A percentile compares a stretch with the other conserved stretches of the same genome.
These are phyloP conservation scores for Thielaviopsis euricoi DNA, from an alignment of 2,329 filamentous ascomycete species.

Conservation along the genomic window DNA sequence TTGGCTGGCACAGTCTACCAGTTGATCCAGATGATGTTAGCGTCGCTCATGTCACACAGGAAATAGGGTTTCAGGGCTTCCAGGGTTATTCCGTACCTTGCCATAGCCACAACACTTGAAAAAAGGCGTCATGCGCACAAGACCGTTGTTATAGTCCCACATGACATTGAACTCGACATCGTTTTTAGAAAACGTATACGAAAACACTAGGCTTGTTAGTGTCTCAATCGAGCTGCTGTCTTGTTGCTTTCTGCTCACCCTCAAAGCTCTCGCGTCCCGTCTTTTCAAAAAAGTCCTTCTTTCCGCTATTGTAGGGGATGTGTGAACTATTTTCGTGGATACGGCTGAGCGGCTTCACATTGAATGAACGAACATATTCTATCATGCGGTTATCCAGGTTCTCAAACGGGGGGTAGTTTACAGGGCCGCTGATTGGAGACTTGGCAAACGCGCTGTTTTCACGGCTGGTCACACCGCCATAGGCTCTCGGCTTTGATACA, in stretches of 20 bases:
- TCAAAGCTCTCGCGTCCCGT: conserved; percentile 81
- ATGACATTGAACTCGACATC: conserved; percentile 59
- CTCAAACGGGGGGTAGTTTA: conserved; percentile 64
- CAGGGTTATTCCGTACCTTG: conserved; percentile 44
- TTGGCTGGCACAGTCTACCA: conserved; percentile 71
- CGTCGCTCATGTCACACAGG: neutral
- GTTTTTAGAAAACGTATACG: conserved; percentile 65
- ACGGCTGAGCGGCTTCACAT: conserved; percentile 47
- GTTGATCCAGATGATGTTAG: neutral
- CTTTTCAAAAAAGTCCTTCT: conserved; percentile 74
- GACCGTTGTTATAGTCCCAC: conserved; percentile 94
- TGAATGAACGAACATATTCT: conserved; percentile 43
- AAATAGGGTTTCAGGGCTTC: neutral
- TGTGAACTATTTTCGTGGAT: conserved; percentile 50
- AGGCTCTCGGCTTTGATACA: neutral
- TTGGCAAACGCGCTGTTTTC: conserved; percentile 5
- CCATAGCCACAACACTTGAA: conserved; percentile 81
- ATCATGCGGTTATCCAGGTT: conserved; percentile 39
- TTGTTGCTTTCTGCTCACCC: conserved; percentile 34
- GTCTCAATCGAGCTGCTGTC: neutral
- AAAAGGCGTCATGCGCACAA: conserved; percentile 85
- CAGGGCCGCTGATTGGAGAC: conserved; percentile 31
- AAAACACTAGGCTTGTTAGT: conserved; percentile 42
- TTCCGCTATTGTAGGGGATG: conserved; percentile 89
- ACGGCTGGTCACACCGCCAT: neutral